Conservation (phyloP, 2,329 filamentous ascomycete genomes). For the Aspergillus carbonarius region DNA sequence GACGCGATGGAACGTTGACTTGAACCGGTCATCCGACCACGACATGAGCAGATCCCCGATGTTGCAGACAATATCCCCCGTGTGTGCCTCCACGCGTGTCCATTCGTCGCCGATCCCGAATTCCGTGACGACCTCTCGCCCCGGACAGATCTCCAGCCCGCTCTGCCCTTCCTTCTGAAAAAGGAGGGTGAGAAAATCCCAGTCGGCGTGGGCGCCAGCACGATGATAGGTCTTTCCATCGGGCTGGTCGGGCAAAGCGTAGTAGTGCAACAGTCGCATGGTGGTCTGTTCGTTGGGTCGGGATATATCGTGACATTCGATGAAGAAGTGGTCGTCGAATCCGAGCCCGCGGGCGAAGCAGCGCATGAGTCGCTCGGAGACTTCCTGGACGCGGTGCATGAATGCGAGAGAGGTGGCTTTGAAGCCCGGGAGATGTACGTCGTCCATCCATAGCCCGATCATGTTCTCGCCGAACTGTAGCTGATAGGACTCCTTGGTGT, state of each 20-base stretch:
- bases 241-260: constrained; percentile 42
- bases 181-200: constrained; percentile 62
- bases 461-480: constrained; percentile 61
- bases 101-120: constrained; percentile 61
- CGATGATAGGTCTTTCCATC: constrained; percentile 52
- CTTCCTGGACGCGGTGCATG: constrained; percentile 54
- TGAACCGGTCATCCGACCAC: constrained; percentile 67
- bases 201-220: constrained; percentile 64
- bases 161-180: constrained; percentile 62
- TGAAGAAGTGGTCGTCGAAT: constrained; percentile 58
- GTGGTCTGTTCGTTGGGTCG: constrained; percentile 56
- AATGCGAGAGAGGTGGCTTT: constrained; percentile 47
- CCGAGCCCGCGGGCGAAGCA: constrained; percentile 57
- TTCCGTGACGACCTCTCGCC: constrained; percentile 59
- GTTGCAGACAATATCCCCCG: constrained; percentile 62
- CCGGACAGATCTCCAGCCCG: constrained; percentile 65
- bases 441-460: constrained; percentile 53
- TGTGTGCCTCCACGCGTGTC: constrained; percentile 60
- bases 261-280: constrained; percentile 59
- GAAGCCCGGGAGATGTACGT: constrained; percentile 53
- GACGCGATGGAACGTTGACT: constrained; percentile 65
- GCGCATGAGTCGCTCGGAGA: constrained; percentile 48
- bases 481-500: constrained; percentile 64
- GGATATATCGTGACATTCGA: constrained; percentile 53
- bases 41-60: constrained; percentile 67